These are phyloP conservation scores for Boeremia exigua DNA, from an alignment of 2,329 filamentous ascomycete genomes.

Conservation along the genomic window DNA sequence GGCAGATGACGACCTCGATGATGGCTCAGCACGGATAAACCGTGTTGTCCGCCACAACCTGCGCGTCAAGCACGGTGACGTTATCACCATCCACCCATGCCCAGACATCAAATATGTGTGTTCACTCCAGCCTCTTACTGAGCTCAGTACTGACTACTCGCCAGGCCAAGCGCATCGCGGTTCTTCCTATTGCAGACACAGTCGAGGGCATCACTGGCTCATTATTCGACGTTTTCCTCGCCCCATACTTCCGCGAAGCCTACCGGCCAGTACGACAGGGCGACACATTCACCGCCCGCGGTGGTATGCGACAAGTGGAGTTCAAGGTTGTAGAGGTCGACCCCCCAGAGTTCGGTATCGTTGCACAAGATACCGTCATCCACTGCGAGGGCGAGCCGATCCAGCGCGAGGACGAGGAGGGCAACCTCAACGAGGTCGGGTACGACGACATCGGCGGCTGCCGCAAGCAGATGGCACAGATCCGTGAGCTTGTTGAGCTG, in stretches of 20 bases:
- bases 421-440: slow-evolving; percentile 97
- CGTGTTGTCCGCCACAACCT: slow-evolving; percentile 98
- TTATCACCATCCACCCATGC: slow-evolving; percentile 96
- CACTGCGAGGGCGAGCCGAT: slow-evolving; percentile 98
- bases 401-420: slow-evolving; percentile 98
- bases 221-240: slow-evolving; percentile 98
- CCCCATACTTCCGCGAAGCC: slow-evolving; percentile 98
- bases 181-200: slow-evolving; percentile 96
- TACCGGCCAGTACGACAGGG: slow-evolving; percentile 97
- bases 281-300: slow-evolving; percentile 95
- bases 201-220: slow-evolving; percentile 97
- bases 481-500: slow-evolving; percentile 97
- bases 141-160: slow-evolving; percentile 28
- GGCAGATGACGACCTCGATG: slow-evolving; percentile 96
- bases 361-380: slow-evolving; percentile 97
- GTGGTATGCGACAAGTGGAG: slow-evolving; percentile 98
- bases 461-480: slow-evolving; percentile 99
- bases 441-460: slow-evolving; percentile 99
- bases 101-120: slow-evolving; percentile 99
- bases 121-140: slow-evolving; percentile 32
- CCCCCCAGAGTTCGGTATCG: slow-evolving; percentile 97
- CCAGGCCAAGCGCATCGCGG: slow-evolving; percentile 97
- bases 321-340: slow-evolving; percentile 99
- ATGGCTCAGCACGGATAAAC: slow-evolving; percentile 96
- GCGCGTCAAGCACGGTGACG: slow-evolving; percentile 96